Base-by-base conservation (phyloP, 2,329 filamentous ascomycete species). In the Sporothrix schenckii region DNA sequence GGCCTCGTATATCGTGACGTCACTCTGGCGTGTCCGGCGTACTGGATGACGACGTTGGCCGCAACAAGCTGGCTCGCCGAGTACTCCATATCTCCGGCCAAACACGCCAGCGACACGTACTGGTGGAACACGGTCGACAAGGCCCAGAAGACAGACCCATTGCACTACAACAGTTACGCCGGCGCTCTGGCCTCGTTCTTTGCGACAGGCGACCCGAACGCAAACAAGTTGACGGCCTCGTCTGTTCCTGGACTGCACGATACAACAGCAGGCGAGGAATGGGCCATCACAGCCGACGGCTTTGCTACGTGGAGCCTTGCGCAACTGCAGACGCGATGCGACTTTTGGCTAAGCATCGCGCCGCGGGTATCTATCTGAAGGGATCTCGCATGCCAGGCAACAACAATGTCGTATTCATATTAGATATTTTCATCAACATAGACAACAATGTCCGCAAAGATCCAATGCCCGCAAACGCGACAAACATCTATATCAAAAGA, bases 141-240 rank as follows among this genome's bases (percentile, higher is more conserved):
- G 0, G 77, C 86, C 2, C 88, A 89, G 71, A 75, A 82, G 70
- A 79, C 81, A 0, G 81, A 89, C 72, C 80, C 83, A 0, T 72
- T 85, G 0, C 85, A 85, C 6, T 90, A 89, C 72, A 72, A 84
- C 21, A 87, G 85, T 13, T 89, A 84, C 56, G 71, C 83, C 0
- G 87, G 88, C 4, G 86, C 87, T 0, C 84, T 89, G 75, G 87
- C 85, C 0, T 86, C 84, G 30, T 89, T 89, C 76, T 84, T 89
- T 71, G 81, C 86, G 76, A 87, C 85, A 0, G 86, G 86, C 0
- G 82, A 88, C 76, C 86, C 87, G 0, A 88, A 89, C 74, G 78
- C 80, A 14, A 80, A 85, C 70, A 89, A 88, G 71, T 72, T 88
- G 49, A 88, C 86, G 0, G 79, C 81, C 68, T 71, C 71, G 1